Percentiles rank a stretch among this genome's conserved stretches.
Conservation (phyloP, 148 eudicot genomes). For the Bassia scoparia region DNA sequence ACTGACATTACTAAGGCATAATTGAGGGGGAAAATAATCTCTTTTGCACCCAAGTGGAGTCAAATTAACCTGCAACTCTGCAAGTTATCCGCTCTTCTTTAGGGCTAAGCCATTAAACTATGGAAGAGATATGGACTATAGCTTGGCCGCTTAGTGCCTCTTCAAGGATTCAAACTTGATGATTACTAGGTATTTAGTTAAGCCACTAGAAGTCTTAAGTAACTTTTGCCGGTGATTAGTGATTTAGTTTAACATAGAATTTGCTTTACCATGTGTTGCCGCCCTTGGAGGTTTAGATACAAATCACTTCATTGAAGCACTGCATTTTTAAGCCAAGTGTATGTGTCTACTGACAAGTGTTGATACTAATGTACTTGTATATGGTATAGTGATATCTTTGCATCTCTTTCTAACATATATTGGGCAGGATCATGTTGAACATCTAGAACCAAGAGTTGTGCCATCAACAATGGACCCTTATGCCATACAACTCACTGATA, state of each 20-base stretch:
- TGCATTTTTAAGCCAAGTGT: neutral
- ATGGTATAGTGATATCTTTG: neutral
- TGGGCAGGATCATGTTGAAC: constrained; percentile 76
- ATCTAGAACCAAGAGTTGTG: constrained; percentile 74
- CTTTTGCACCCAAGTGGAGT: neutral
- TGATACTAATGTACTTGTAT: neutral
- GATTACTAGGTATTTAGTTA: neutral
- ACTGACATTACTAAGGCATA: neutral
- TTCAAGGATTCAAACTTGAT: neutral
- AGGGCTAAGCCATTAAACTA: neutral
- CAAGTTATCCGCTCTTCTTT: neutral
- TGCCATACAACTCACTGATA: constrained; percentile 45
- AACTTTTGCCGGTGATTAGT: neutral
- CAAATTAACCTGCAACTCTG: neutral
- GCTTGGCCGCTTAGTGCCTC: neutral
- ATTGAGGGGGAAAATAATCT: no score
- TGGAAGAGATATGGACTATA: neutral
- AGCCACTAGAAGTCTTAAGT: neutral
- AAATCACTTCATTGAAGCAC: no score
- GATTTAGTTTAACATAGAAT: neutral
- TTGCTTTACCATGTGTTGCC: neutral
- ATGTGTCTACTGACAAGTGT: neutral
- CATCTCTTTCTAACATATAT: constrained; percentile 7
- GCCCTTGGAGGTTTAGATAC: neutral
- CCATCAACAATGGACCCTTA: constrained; percentile 95